Base-by-base conservation (phyloP, 1,139 yeast species). In the Starmera stellimalicola region DNA sequence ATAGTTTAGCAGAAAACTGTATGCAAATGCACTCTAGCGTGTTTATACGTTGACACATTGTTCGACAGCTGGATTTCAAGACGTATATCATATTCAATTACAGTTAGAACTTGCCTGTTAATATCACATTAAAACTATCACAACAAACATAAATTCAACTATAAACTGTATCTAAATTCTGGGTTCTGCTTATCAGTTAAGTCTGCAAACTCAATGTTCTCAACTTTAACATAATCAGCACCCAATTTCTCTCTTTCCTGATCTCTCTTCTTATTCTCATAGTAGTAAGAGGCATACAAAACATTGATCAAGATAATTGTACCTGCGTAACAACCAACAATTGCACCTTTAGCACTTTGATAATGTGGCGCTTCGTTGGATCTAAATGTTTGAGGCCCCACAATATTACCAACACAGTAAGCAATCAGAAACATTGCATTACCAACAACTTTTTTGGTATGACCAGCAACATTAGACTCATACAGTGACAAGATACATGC, bases 351-450 rank as follows among this genome's bases (percentile, higher is more conserved):
- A 5, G 75, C 80, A 5, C 68, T 60, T 5, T 48, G 44, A 44
- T 73, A 74, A 4, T 40, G 36, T 4, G 81, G 80, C 1, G 71
- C 34, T 26, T 33, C 34, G 16, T 17, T 22, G 16, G 25, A 22
- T 11, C 57, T 48, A 44, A 71, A 73, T 0, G 76, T 68, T 43
- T 69, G 77, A 1, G 79, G 77, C 3, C 79, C 79, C 35, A 66
- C 52, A 19, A 28, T 24, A 46, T 70, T 71, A 16, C 81, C 82
- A 22, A 64, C 68, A 47, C 78, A 71, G 51, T 69, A 74, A 3
- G 39, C 74, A 35, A 74, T 56, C 41, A 75, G 58, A 36, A 70
- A 54, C 53, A 69, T 37, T 1, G 65, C 63, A 30, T 55, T 57
- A 11, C 63, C 62, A 11, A 70, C 62, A 27, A 64, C 52, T 45